These are phyloP conservation scores for Aspergillus amoenus DNA, from an alignment of 2,329 filamentous ascomycete species.

Conservation along the genomic window DNA sequence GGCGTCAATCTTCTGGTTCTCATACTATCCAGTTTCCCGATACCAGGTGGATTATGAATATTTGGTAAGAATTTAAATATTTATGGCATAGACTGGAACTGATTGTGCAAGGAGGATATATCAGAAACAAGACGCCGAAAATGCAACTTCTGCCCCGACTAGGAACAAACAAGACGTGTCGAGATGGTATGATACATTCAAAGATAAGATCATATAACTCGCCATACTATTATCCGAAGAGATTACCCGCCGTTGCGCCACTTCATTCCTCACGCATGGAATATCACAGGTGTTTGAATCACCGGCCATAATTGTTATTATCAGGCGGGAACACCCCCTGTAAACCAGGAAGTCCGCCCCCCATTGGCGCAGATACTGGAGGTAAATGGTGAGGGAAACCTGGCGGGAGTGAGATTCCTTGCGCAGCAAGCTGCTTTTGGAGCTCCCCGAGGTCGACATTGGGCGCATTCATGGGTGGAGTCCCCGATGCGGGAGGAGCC, in stretches of 20 bases:
- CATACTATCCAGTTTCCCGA: constrained; percentile 86
- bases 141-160: constrained; percentile 1
- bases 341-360: constrained; percentile 34
- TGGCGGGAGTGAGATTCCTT: constrained; percentile 35
- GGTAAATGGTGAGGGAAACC: constrained; percentile 42
- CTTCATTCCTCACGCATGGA: neutral
- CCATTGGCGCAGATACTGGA: constrained; percentile 28
- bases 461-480: constrained; percentile 42
- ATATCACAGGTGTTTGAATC: constrained; percentile 41
- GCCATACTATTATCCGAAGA: neutral
- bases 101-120: neutral
- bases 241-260: constrained; percentile 31
- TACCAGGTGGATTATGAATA: constrained; percentile 76
- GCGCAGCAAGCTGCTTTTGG: constrained; percentile 39
- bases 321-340: constrained; percentile 38
- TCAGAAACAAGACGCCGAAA: constrained; percentile 2
- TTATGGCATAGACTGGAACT: neutral
- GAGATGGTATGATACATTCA: constrained; percentile 13
- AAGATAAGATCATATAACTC: neutral
- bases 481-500: constrained; percentile 42
- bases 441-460: constrained; percentile 34
- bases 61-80: neutral
- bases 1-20: constrained; percentile 79
- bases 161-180: neutral
- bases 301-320: constrained; percentile 32